phyloP scores from a whole-genome alignment of 2,329 filamentous ascomycete genomes.

The Pseudogymnoascus sp. region DNA sequence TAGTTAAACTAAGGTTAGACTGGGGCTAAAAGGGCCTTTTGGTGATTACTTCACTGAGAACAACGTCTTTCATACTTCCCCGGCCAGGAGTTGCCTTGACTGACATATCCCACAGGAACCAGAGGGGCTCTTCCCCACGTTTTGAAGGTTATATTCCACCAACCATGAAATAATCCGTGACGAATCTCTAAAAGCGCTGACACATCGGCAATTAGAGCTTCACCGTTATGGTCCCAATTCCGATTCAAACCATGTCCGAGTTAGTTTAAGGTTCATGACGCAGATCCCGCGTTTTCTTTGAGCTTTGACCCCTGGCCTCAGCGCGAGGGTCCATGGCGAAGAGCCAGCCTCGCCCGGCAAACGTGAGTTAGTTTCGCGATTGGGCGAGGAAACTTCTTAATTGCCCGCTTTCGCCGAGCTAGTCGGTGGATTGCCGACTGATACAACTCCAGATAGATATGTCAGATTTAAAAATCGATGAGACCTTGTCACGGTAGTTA shows the following conservation, averaged over 20 bases:
- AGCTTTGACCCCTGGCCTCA: neutral
- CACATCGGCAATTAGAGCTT: slow-evolving; percentile 2
- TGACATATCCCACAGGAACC: neutral
- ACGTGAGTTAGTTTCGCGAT: neutral
- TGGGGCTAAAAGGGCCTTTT: neutral
- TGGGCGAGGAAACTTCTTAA: neutral
- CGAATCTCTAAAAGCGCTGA: neutral
- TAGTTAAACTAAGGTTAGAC: neutral
- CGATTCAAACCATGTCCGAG: neutral
- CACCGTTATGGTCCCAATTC: neutral
- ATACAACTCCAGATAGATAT: neutral
- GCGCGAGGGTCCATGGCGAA: neutral
- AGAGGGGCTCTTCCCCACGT: neutral
- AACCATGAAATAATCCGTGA: neutral
- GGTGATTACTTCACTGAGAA: neutral
- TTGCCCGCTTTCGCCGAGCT: neutral
- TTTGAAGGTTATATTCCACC: neutral
- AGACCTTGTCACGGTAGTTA: neutral
- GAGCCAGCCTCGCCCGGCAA: neutral
- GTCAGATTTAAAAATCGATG: neutral
- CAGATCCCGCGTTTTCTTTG: neutral
- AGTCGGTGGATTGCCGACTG: neutral
- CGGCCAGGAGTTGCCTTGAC: neutral
- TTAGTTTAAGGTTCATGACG: neutral
- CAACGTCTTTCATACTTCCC: neutral